Percentiles rank a stretch among this genome's conserved stretches.
Conservation (phyloP, 179 eudicot genomes). For the Silene noctiflora region DNA sequence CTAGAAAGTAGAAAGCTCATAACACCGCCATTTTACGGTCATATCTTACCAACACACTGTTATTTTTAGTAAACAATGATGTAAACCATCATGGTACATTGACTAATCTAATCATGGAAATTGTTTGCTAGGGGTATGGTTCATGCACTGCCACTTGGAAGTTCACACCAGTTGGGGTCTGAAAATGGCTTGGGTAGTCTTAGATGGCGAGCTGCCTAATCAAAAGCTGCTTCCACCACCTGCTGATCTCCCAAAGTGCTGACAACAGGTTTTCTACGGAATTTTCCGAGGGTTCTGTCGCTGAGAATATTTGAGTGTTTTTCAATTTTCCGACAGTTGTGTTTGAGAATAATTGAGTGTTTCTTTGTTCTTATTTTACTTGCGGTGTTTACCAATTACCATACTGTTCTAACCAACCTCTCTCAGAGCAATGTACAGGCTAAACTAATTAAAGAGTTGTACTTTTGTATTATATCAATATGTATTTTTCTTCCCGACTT, state of each 20-base stretch:
- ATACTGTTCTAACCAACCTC: not conserved
- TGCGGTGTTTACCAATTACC: not conserved
- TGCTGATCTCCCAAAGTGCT: constrained; percentile 29
- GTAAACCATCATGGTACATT: not conserved
- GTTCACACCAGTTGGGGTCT: constrained; percentile 34
- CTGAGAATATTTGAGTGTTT: not conserved
- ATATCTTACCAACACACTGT: not conserved
- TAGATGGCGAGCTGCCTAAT: constrained; percentile 25
- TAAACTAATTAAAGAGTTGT: not conserved
- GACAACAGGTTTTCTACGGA: not conserved
- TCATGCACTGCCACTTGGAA: constrained; percentile 33
- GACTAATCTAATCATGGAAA: not conserved
- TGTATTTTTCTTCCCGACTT: not conserved
- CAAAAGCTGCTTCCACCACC: constrained; percentile 33
- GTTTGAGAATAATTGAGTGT: not conserved
- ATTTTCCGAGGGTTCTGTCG: not conserved
- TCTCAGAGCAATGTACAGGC: not conserved
- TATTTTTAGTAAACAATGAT: not conserved
- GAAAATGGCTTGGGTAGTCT: constrained; percentile 31
- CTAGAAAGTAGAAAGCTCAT: not conserved
- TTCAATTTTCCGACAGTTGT: not conserved
- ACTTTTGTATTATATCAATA: not conserved
- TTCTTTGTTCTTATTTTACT: not conserved
- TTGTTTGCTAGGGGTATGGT: constrained; percentile 28
- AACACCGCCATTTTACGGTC: not conserved